These are phyloP conservation scores for Neurospora sp. DNA, from an alignment of 495 filamentous ascomycete species.

Conservation along the genomic window DNA sequence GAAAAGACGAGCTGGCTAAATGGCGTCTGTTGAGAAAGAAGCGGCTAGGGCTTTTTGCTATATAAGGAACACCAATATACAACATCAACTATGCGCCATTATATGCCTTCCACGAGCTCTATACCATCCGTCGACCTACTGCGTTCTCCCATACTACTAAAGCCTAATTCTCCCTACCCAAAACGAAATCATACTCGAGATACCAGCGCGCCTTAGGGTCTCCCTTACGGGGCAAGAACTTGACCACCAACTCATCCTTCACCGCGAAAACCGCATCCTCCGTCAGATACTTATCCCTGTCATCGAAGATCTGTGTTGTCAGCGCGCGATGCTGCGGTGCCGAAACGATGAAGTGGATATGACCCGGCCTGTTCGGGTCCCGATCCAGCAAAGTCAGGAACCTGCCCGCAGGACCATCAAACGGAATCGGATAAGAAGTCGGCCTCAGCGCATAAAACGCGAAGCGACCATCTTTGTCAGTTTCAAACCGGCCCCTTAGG, in stretches of 20 bases:
- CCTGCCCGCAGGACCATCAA: slow-evolving; percentile 49
- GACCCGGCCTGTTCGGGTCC: slow-evolving; percentile 62
- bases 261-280: slow-evolving; percentile 70
- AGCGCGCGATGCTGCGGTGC: slow-evolving; percentile 37
- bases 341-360: slow-evolving; percentile 60
- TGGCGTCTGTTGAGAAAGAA: neutral
- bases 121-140: neutral
- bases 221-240: slow-evolving; percentile 48
- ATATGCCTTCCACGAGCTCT: neutral
- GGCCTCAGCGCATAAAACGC: slow-evolving; percentile 58
- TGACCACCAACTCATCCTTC: slow-evolving; percentile 61
- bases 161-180: slow-evolving; percentile 11
- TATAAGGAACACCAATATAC: neutral
- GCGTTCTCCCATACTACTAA: neutral
- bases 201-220: slow-evolving; percentile 52
- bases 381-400: slow-evolving; percentile 50
- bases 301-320: slow-evolving; percentile 67
- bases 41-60: neutral
- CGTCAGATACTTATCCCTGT: slow-evolving; percentile 47
- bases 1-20: neutral
- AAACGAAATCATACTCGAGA: slow-evolving; percentile 45
- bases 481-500: slow-evolving; percentile 60
- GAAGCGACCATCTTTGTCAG: slow-evolving; percentile 54
- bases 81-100: neutral
- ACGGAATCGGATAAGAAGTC: slow-evolving; percentile 60